Base-by-base conservation (phyloP, 2,329 filamentous ascomycete species). In the Dryadomyces sulphureus region DNA sequence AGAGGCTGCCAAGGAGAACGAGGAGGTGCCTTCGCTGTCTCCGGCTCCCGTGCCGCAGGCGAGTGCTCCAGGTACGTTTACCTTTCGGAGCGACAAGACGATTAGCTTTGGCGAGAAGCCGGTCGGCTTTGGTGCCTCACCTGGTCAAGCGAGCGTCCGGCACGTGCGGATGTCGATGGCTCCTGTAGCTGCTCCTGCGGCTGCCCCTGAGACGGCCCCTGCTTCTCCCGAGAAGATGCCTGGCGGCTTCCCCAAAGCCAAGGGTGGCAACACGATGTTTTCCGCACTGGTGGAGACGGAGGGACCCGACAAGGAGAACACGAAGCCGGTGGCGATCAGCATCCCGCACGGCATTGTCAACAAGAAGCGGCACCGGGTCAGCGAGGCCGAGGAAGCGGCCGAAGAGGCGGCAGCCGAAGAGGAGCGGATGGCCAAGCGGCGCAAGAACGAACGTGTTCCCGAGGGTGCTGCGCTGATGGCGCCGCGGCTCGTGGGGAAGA, bases 41-140 rank as follows among this genome's bases (percentile, higher is more conserved):
- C 3, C 17, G 9, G 20, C 21, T 8, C 7, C 25, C 3, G 21
- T 7, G 17, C 11, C n/a, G 11, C 3, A 17, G 9, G 56, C 66
- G 0, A 66, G 72, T 2, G 63, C 67, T 5, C 70, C 77, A 3
- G 70, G 76, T 17, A 73, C 70, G 1, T 82, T 81, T 53, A 78
- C 74, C 0, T 82, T 82, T 64, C 75, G 77, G 40, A 78, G 70
- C 53, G 77, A 81, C 50, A 75, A 78, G 53, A 81, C 76, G 2
- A 80, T 81, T 54, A 63, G 66, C 48, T 79, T 81, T 53, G 68
- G 65, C 34, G 59, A 62, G 27, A 59, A 62, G 40, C 68, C 72
- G 3, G 60, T 63, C 32, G 71, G 70, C 4, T 81, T 81, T 51
- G 77, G 77, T 35, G 63, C 66, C 8, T 71, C 69, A 22, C 64